phyloP scores from a whole-genome alignment of 805 yeast species.

The Ogataea naganishii region DNA sequence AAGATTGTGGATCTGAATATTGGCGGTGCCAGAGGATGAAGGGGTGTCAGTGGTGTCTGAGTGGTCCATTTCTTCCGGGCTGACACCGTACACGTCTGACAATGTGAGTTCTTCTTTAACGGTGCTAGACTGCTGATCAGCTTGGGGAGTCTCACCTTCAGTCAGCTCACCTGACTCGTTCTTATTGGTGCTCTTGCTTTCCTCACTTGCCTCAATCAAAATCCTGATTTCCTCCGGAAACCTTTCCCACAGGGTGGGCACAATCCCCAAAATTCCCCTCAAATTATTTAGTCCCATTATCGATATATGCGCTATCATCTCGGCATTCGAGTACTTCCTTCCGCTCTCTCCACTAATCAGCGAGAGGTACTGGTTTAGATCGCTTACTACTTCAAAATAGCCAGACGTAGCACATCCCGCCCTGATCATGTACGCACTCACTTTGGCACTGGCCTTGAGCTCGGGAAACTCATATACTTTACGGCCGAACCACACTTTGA shows the following conservation, averaged over 20 bases:
- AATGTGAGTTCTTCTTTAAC: constrained; percentile 1
- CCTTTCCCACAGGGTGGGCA: background rate
- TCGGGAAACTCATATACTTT: constrained; percentile 9
- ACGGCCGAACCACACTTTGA: constrained; percentile 18
- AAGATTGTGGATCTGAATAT: background rate
- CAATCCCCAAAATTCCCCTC: background rate
- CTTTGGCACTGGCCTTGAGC: constrained; percentile 17
- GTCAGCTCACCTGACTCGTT: background rate
- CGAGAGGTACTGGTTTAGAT: too few relatives aligned
- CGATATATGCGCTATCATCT: background rate
- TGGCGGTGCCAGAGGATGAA: background rate
- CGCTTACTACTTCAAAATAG: constrained; percentile 6
- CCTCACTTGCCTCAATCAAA: too few relatives aligned
- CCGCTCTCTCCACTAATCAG: too few relatives aligned
- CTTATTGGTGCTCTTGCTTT: background rate
- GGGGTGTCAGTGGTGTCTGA: background rate
- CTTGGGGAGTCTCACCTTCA: background rate
- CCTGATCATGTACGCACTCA: constrained; percentile 21
- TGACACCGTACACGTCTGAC: constrained; percentile 1
- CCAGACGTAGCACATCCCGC: constrained; percentile 16
- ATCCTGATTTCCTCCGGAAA: background rate
- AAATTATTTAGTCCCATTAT: background rate
- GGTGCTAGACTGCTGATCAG: constrained; percentile 1
- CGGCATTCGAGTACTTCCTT: background rate
- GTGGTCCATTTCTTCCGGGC: constrained; percentile 11